Evolutionary conservation across 2,329 filamentous ascomycete genomes (phyloP).

Genomic region (Sordariomycetes sp.): DNA sequence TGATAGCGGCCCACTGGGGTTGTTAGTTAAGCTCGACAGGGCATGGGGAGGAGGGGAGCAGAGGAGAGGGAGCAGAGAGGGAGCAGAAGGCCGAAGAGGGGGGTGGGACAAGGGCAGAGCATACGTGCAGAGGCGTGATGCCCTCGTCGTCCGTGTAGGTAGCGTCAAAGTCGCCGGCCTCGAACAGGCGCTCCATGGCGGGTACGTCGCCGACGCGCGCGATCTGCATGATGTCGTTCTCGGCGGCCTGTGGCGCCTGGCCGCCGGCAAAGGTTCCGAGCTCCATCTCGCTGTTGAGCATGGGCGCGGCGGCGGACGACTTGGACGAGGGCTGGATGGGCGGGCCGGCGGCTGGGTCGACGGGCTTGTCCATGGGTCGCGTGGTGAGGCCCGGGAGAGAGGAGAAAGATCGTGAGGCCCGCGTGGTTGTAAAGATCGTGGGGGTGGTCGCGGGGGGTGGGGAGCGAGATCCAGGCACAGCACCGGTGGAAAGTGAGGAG

Average conservation of each 20-base stretch:
- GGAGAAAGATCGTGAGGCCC: background rate
- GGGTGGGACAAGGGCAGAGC: slow-evolving; percentile 15
- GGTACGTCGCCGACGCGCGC: slow-evolving; percentile 78
- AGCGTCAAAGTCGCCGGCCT: slow-evolving; percentile 69
- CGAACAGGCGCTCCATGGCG: slow-evolving; percentile 83
- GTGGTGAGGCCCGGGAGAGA: background rate
- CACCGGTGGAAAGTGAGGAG: background rate
- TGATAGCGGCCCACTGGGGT: slow-evolving; percentile 89
- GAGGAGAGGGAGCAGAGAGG: slow-evolving; percentile 4
- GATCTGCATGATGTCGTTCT: slow-evolving; percentile 91
- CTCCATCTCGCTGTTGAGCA: slow-evolving; percentile 47
- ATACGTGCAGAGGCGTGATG: slow-evolving; percentile 90
- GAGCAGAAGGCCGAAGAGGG: background rate
- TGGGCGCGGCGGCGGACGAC: slow-evolving; percentile 38
- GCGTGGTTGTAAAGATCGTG: background rate
- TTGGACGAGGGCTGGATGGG: slow-evolving; percentile 47
- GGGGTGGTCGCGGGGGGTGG: background rate
- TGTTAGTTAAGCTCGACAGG: too few relatives aligned
- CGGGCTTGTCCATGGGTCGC: background rate
- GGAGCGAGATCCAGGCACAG: background rate
- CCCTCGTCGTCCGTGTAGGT: slow-evolving; percentile 82
- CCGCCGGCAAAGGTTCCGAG: slow-evolving; percentile 35
- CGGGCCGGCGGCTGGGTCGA: slow-evolving; percentile 12
- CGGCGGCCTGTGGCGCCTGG: slow-evolving; percentile 17
- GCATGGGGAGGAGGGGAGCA: too few relatives aligned